These are phyloP conservation scores for Microdochium paspali DNA, from an alignment of 2,329 filamentous ascomycete genomes.

Conservation along the genomic window DNA sequence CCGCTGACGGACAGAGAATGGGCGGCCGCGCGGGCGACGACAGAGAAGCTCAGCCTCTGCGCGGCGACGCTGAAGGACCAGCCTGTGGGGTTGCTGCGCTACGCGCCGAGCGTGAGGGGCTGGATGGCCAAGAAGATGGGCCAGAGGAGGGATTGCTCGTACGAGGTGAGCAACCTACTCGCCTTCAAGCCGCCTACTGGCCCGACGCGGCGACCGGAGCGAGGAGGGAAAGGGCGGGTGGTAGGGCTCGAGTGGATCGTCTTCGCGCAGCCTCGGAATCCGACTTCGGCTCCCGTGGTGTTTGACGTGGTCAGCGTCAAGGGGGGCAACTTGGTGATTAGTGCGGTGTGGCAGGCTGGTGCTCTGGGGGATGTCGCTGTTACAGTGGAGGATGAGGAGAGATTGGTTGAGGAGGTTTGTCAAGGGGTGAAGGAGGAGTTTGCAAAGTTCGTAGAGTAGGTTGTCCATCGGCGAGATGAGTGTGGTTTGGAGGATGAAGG, in stretches of 20 bases:
- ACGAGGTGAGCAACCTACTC: slow-evolving; percentile 35
- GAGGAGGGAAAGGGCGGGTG: slow-evolving; percentile 2
- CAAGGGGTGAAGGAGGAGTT: slow-evolving; percentile 4
- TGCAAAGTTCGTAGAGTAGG: background rate
- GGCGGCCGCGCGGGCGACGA: slow-evolving; percentile 19
- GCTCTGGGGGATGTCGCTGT: slow-evolving; percentile 19
- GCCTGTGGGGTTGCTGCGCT: slow-evolving; percentile 30
- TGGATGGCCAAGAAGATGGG: slow-evolving; percentile 29
- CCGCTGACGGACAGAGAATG: slow-evolving; percentile 18
- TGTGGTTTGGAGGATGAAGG: too few relatives aligned
- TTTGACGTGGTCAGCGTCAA: slow-evolving; percentile 31
- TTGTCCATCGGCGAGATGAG: too few relatives aligned
- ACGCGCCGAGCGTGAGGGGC: slow-evolving; percentile 24
- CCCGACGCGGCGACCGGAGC: slow-evolving; percentile 7
- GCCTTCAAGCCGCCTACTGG: slow-evolving; percentile 15
- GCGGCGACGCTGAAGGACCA: slow-evolving; percentile 14
- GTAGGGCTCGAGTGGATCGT: slow-evolving; percentile 18
- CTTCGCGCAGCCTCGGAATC: slow-evolving; percentile 33
- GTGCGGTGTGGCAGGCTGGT: slow-evolving; percentile 30
- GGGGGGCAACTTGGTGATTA: slow-evolving; percentile 24
- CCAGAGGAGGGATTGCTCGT: slow-evolving; percentile 26
- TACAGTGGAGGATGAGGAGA: slow-evolving; percentile 19
- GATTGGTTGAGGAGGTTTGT: slow-evolving; percentile 5
- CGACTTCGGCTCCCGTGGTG: slow-evolving; percentile 22
- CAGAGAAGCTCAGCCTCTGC: slow-evolving; percentile 18